These are phyloP conservation scores for Plasmodium blacklocki DNA, from an alignment of 169 alveolate species.

Conservation along the genomic window DNA sequence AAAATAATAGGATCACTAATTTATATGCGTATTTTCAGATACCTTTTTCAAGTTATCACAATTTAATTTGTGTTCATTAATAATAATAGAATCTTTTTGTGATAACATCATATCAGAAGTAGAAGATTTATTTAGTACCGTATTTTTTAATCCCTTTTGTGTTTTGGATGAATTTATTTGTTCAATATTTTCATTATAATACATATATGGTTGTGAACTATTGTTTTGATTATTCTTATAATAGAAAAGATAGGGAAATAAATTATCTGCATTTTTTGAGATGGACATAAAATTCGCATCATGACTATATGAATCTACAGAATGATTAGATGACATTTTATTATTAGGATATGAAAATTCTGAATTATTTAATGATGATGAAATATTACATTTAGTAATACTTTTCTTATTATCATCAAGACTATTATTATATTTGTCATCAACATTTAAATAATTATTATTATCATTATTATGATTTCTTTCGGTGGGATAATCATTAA, in stretches of 20 bases:
- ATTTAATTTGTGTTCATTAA: constrained; percentile 1
- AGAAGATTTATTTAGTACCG: not conserved
- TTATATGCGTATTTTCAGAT: constrained; percentile 5
- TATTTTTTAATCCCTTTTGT: not conserved
- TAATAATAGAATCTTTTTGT: not conserved
- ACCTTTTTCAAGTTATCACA: not conserved
- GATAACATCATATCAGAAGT: not conserved
- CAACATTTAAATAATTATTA: not conserved
- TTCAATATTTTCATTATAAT: not conserved
- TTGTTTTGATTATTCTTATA: not conserved
- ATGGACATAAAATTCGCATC: not conserved
- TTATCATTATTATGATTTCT: not conserved
- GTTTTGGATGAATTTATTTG: not conserved
- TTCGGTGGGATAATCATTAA: constrained; percentile 12
- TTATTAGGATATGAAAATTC: not conserved
- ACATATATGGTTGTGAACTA: not conserved
- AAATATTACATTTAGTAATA: not conserved
- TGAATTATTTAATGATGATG: not conserved
- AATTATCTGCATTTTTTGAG: constrained; percentile 6
- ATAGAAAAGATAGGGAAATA: constrained; percentile 21
- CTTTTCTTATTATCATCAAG: not conserved
- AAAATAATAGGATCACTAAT: no score
- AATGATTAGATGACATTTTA: not conserved
- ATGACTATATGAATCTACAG: not conserved
- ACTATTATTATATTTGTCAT: not conserved